Conservation (phyloP, 768 basidiomycete genomes). For the Scleroderma citrinum region DNA sequence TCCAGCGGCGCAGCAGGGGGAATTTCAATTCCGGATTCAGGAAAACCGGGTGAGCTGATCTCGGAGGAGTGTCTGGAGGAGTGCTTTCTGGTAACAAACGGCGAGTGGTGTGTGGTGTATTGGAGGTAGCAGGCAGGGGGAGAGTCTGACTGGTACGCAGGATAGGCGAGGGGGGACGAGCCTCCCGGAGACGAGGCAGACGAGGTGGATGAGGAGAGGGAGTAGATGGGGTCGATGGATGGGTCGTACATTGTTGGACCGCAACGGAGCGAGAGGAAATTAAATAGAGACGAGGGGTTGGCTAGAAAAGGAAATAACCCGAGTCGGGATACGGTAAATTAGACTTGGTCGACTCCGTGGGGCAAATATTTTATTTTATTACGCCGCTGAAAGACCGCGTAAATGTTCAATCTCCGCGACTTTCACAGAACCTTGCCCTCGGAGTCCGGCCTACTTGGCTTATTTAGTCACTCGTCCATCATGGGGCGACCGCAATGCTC, state of each 20-base stretch:
- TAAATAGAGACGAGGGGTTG: background rate
- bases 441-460: background rate
- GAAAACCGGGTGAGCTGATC: background rate
- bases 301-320: background rate
- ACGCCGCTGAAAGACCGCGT: background rate
- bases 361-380: too few relatives aligned
- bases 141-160: constrained; percentile 7
- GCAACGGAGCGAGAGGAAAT: constrained; percentile 5
- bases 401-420: background rate
- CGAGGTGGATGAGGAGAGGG: constrained; percentile 4
- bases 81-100: background rate
- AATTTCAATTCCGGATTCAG: background rate
- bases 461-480: constrained; percentile 1
- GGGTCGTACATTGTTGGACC: constrained; percentile 15
- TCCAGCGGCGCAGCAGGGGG: constrained; percentile 4
- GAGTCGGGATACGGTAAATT: background rate
- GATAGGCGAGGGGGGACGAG: background rate
- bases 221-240: constrained; percentile 8
- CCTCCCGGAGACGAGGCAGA: background rate
- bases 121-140: constrained; percentile 9
- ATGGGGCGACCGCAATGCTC: constrained; percentile 13
- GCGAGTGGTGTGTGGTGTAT: background rate
- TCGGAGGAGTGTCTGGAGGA: constrained; percentile 1
- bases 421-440: background rate
- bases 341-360: background rate